These are phyloP conservation scores for Boletus tomentosulus DNA, from an alignment of 768 basidiomycete genomes.

Conservation along the genomic window DNA sequence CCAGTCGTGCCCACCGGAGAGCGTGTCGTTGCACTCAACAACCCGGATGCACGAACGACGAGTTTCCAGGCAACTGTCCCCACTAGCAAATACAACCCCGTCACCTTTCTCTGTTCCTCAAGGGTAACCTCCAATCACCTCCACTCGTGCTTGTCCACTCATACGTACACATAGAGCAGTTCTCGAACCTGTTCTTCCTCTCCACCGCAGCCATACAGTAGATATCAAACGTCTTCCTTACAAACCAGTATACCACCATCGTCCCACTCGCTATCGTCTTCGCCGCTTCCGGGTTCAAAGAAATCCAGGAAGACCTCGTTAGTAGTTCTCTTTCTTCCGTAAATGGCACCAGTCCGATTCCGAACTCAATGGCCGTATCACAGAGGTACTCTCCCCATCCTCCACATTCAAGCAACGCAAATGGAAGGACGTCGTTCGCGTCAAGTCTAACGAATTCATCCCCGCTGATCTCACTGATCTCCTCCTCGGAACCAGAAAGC, in stretches of 20 bases:
- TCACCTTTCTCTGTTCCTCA: constrained; percentile 85
- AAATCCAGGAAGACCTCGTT: constrained; percentile 87
- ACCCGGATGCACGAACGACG: constrained; percentile 47
- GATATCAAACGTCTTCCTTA: constrained; percentile 96
- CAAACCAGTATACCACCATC: constrained; percentile 93
- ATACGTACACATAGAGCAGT: constrained; percentile 66
- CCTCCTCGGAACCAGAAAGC: constrained; percentile 93
- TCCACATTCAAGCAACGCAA: constrained; percentile 67
- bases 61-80: constrained; percentile 78
- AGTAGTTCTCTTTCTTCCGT: background rate
- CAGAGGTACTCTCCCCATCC: constrained; percentile 68
- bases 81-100: constrained; percentile 91
- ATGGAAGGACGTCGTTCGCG: constrained; percentile 87
- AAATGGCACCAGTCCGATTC: constrained; percentile 97
- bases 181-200: constrained; percentile 96
- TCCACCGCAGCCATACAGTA: constrained; percentile 98
- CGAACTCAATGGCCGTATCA: constrained; percentile 79
- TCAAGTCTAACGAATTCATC: constrained; percentile 92
- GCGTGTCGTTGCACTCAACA: constrained; percentile 80
- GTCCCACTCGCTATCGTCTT: constrained; percentile 84
- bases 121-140: constrained; percentile 51
- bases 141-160: background rate
- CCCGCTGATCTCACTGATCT: constrained; percentile 88
- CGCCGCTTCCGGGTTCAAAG: constrained; percentile 92
- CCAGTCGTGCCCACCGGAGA: constrained; percentile 63